Evolutionary conservation across 2,329 filamentous ascomycete genomes (phyloP).

Genomic region (Xylaria sp.): DNA sequence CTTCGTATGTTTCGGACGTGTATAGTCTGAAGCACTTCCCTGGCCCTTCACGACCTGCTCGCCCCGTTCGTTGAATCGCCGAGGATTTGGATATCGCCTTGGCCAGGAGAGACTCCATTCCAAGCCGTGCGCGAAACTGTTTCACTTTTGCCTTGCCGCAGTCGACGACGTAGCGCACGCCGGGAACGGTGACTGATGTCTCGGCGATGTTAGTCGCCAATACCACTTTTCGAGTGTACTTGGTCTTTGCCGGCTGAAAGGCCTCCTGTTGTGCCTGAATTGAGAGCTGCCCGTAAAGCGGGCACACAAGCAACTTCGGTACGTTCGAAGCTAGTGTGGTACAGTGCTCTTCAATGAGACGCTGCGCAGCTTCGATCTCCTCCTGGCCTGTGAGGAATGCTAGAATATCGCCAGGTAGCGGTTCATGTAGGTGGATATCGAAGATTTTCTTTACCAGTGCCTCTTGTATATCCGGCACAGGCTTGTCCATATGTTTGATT

Average conservation of each 20-base stretch:
- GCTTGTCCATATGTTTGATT: slow-evolving; percentile 75
- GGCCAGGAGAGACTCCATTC: slow-evolving; percentile 88
- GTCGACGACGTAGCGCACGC: slow-evolving; percentile 91
- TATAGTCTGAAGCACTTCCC: slow-evolving; percentile 93
- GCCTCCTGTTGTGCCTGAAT: slow-evolving; percentile 87
- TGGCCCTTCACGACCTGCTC: slow-evolving; percentile 90
- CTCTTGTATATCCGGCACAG: slow-evolving; percentile 84
- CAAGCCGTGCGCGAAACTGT: slow-evolving; percentile 84
- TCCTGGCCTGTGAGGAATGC: slow-evolving; percentile 95
- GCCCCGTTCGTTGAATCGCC: slow-evolving; percentile 88
- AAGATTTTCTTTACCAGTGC: slow-evolving; percentile 83
- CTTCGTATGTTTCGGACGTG: slow-evolving; percentile 78
- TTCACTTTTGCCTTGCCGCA: slow-evolving; percentile 95
- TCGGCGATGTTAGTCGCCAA: slow-evolving; percentile 98
- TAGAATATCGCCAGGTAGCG: slow-evolving; percentile 91
- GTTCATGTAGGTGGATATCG: slow-evolving; percentile 85
- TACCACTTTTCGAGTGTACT: slow-evolving; percentile 86
- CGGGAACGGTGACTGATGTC: slow-evolving; percentile 94
- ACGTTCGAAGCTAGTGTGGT: slow-evolving; percentile 76
- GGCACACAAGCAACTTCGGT: slow-evolving; percentile 77
- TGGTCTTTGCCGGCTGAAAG: slow-evolving; percentile 77
- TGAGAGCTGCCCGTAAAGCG: slow-evolving; percentile 89
- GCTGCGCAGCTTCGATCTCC: slow-evolving; percentile 84
- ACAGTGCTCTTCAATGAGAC: slow-evolving; percentile 82
- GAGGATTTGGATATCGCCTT: slow-evolving; percentile 94